phyloP scores from a whole-genome alignment of 2,329 filamentous ascomycete genomes.

The Chrysosporium keratinophilum region DNA sequence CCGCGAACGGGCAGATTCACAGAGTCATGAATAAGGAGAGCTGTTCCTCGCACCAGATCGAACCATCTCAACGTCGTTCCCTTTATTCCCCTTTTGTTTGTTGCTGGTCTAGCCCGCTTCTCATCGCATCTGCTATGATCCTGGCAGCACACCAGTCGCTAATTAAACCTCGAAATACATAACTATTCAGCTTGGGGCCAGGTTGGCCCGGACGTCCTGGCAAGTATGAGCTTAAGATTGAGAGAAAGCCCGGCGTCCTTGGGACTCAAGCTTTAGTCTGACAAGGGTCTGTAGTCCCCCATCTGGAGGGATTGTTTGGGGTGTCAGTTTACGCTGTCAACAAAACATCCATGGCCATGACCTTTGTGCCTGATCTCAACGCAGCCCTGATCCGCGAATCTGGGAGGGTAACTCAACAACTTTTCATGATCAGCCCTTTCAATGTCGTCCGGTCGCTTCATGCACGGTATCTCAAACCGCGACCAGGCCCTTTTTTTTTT shows the following conservation, averaged over 20 bases:
- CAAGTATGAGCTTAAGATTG: not conserved
- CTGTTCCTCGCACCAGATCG: too few relatives aligned
- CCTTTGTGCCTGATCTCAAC: conserved; percentile 5
- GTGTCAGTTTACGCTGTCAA: not conserved
- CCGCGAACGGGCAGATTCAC: not conserved
- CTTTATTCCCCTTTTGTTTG: not conserved
- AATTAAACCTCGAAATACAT: conserved; percentile 4
- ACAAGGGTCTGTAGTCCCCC: not conserved
- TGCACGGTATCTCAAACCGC: conserved; percentile 9
- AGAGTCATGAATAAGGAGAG: not conserved
- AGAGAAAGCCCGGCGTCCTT: not conserved
- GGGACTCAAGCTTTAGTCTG: not conserved
- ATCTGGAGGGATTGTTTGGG: not conserved
- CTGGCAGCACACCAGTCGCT: not conserved
- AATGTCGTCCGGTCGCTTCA: conserved; percentile 5
- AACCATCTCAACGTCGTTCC: not conserved
- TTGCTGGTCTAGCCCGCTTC: not conserved
- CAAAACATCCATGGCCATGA: not conserved
- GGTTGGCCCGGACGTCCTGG: conserved; percentile 2
- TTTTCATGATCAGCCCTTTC: conserved; percentile 5
- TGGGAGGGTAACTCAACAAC: conserved; percentile 1
- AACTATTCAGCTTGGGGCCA: not conserved
- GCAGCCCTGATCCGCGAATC: conserved; percentile 7
- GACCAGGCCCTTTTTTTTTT: not conserved
- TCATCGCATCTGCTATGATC: not conserved